phyloP scores from a whole-genome alignment of 805 yeast species.

The Candida chilensis region DNA sequence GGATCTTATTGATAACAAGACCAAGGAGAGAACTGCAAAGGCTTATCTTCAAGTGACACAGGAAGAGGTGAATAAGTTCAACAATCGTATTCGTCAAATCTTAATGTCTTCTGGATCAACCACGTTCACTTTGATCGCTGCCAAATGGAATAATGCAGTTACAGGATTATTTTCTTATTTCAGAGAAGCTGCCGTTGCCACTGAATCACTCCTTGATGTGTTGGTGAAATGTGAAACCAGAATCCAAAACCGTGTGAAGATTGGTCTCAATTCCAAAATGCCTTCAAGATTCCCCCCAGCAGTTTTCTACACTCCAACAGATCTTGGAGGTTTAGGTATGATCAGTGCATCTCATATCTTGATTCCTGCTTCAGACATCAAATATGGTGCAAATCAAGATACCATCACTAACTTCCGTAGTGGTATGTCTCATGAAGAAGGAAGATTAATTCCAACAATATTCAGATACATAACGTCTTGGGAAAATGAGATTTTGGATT shows the following conservation, averaged over 20 bases:
- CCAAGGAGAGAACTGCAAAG: slow-evolving; percentile 82
- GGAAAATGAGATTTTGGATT: slow-evolving; percentile 93
- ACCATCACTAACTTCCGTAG: slow-evolving; percentile 88
- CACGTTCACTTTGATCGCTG: slow-evolving; percentile 88
- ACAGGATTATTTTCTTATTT: slow-evolving; percentile 81
- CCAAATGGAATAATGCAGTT: slow-evolving; percentile 92
- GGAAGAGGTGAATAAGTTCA: slow-evolving; percentile 72
- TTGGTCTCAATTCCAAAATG: slow-evolving; percentile 96
- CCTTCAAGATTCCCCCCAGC: slow-evolving; percentile 99
- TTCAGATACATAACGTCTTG: slow-evolving; percentile 90
- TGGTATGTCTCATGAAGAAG: slow-evolving; percentile 82
- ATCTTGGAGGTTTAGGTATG: slow-evolving; percentile 97
- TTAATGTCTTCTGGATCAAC: slow-evolving; percentile 94
- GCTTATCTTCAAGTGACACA: slow-evolving; percentile 81
- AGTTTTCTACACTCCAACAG: slow-evolving; percentile 95
- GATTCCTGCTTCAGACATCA: slow-evolving; percentile 86
- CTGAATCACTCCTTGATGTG: slow-evolving; percentile 68
- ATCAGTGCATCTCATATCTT: slow-evolving; percentile 92
- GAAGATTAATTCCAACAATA: slow-evolving; percentile 81
- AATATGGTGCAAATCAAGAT: slow-evolving; percentile 90
- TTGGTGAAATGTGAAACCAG: slow-evolving; percentile 88
- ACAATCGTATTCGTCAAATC: slow-evolving; percentile 78
- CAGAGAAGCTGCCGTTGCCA: slow-evolving; percentile 86
- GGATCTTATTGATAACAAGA: slow-evolving; percentile 64
- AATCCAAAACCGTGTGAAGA: slow-evolving; percentile 87